Evolutionary conservation across 441 rosid species (phyloP), one percentile per base, ranked within the genome.

Genomic region (Flueggea neowawraea): DNA sequence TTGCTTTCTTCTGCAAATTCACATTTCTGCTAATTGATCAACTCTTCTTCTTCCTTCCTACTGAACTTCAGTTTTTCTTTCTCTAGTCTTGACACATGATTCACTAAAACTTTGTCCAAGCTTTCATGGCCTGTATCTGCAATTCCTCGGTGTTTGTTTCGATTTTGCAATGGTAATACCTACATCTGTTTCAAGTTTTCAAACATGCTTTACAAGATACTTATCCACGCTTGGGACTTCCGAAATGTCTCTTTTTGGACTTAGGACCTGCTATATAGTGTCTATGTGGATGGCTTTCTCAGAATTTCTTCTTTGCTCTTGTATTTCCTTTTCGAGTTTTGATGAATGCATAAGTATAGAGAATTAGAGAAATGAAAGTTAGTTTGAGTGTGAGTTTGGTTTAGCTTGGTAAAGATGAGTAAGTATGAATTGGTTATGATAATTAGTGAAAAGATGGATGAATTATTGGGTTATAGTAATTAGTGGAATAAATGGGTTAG

Each of bases 151-250:
- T 66, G 75, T 53, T 77, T 82, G 57, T 62, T 74, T 54, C 69
- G 76, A 32, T 52, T 65, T 58, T 61, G 28, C 28, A 22, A 22
- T 2, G 28, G 28, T 22, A 22, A 22, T 0, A 22, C 28, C 28
- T 22, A 93, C 89, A 75, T 93, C 98, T 55, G 60, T 82, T 81
- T 94, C 99, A 13, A 94, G 89, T 69, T 79, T 85, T 10, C 89
- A 81, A 70, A 83, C 70, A 70, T 73, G 95, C 73, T 86, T 91
- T 12, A 94, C 96, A 60, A 94, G 78, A 77, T 73, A 79, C 75
- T 91, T 85, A 61, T 91, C 99, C 73, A 94, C 63, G 83, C 90
- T 78, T 6, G 87, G 89, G 53, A 83, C 72, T 57, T 80, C 88
- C 12, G 68, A 55, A 60, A 47, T 65, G 45, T 66, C 6, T 13